Conservation (phyloP, 495 filamentous ascomycete species). For the Poronia punctata region DNA sequence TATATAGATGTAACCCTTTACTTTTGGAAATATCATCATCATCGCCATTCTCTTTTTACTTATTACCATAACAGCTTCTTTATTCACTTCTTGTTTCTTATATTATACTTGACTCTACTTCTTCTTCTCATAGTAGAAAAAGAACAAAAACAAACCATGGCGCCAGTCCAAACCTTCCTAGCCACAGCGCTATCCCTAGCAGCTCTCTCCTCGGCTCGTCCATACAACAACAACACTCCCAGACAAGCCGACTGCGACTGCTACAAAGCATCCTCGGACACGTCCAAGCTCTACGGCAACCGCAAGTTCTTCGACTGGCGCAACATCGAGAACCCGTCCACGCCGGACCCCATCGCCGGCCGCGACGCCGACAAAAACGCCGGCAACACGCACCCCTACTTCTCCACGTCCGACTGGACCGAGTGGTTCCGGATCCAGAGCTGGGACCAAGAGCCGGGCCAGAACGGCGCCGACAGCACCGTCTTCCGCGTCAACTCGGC, state of each 20-base stretch:
- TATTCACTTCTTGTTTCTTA: background rate
- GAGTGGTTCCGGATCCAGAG: slow-evolving; percentile 51
- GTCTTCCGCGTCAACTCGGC: slow-evolving; percentile 54
- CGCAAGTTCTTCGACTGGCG: slow-evolving; percentile 68
- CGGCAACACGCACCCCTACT: slow-evolving; percentile 32
- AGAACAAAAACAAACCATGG: background rate
- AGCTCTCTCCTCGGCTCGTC: slow-evolving; percentile 1
- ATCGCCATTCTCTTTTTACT: no score
- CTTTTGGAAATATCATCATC: no score
- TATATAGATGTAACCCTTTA: no score
- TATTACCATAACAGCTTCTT: background rate
- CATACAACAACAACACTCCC: background rate
- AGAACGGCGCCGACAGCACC: no score
- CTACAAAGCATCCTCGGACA: slow-evolving; percentile 38
- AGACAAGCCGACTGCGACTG: slow-evolving; percentile 34
- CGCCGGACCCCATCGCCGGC: slow-evolving; percentile 29
- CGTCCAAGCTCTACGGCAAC: slow-evolving; percentile 49
- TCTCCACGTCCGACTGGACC: slow-evolving; percentile 32
- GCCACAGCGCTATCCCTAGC: slow-evolving; percentile 2
- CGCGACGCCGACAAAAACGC: slow-evolving; percentile 20
- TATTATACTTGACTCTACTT: background rate
- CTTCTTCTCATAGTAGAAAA: background rate
- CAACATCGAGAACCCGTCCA: slow-evolving; percentile 32
- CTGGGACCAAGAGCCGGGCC: slow-evolving; percentile 44
- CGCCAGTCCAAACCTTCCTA: background rate